Percentiles rank a stretch among this genome's conserved stretches.
phyloP scores from a whole-genome alignment of 805 yeast genomes.

The Pichia cephalocereana region DNA sequence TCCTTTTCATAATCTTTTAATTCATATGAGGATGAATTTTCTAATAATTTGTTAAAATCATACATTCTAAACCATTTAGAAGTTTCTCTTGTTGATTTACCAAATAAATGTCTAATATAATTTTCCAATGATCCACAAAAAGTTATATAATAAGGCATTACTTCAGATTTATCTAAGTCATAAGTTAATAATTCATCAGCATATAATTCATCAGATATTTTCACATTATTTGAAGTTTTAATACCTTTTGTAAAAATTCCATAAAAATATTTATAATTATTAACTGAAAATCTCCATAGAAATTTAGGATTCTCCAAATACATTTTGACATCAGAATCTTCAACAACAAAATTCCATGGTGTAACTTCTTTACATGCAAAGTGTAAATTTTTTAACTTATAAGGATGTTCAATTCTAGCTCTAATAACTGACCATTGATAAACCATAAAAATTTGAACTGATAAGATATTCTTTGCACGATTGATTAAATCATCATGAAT shows the following conservation, averaged over 20 bases:
- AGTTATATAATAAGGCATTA: background rate
- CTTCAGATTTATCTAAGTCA: background rate
- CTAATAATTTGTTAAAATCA: background rate
- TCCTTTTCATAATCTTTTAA: background rate
- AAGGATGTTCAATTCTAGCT: constrained; percentile 1
- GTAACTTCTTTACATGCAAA: background rate
- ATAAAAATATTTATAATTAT: constrained; percentile 2
- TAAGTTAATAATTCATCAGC: background rate
- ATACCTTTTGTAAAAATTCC: background rate
- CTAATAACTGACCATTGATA: constrained; percentile 1
- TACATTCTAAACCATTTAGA: background rate
- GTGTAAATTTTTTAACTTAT: background rate
- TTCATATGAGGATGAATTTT: background rate
- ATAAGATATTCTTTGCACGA: background rate
- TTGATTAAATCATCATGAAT: background rate
- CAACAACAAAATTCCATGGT: constrained; percentile 3
- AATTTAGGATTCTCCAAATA: background rate
- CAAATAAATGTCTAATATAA: background rate
- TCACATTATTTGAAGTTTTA: background rate
- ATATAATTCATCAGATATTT: background rate
- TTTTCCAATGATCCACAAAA: background rate
- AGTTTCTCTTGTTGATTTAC: background rate
- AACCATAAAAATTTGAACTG: background rate
- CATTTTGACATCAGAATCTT: background rate
- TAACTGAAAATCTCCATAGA: constrained; percentile 3